A percentile compares a stretch with the other conserved stretches of the same genome.
These are phyloP conservation scores for Rubia yunnanensis DNA, from an alignment of 257 asterid genomes.

Conservation along the genomic window DNA sequence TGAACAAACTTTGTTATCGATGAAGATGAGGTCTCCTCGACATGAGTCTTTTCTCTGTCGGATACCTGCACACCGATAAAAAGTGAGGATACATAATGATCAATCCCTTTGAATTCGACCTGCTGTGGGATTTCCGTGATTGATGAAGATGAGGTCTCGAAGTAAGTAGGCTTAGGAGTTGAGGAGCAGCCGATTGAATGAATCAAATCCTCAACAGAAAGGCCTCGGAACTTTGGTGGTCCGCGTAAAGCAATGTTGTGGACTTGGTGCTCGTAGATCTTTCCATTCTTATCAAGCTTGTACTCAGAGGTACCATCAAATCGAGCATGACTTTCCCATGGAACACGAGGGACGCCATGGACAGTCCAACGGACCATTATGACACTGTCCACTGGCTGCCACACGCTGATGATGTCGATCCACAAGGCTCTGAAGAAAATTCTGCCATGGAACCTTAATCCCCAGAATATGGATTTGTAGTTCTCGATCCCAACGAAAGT, in stretches of 20 bases:
- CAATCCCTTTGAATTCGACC: conserved; percentile 27
- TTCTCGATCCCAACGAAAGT: conserved; percentile 69
- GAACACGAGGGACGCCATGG: conserved; percentile 82
- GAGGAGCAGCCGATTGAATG: conserved; percentile 64
- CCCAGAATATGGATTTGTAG: conserved; percentile 84
- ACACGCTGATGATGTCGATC: conserved; percentile 84
- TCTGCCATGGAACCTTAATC: conserved; percentile 68
- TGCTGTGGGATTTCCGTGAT: conserved; percentile 20
- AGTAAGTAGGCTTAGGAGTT: conserved; percentile 86
- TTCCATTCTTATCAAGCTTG: conserved; percentile 90
- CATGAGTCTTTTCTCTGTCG: conserved; percentile 24
- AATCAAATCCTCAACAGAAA: conserved; percentile 59
- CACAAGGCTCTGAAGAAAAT: conserved; percentile 71
- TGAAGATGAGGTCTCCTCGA: conserved; percentile 52
- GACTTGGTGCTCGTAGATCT: conserved; percentile 88
- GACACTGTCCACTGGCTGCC: conserved; percentile 91
- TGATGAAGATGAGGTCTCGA: conserved; percentile 45
- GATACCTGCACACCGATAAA: conserved; percentile 22
- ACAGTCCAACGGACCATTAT: conserved; percentile 93
- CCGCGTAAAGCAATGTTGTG: conserved; percentile 80
- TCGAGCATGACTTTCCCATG: conserved; percentile 91
- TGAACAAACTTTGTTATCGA: conserved; percentile 22
- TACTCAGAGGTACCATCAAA: conserved; percentile 97
- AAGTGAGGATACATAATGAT: conserved; percentile 37
- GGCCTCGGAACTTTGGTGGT: conserved; percentile 65